These are phyloP conservation scores for Pholiota molesta DNA, from an alignment of 768 basidiomycete species.

Conservation along the genomic window DNA sequence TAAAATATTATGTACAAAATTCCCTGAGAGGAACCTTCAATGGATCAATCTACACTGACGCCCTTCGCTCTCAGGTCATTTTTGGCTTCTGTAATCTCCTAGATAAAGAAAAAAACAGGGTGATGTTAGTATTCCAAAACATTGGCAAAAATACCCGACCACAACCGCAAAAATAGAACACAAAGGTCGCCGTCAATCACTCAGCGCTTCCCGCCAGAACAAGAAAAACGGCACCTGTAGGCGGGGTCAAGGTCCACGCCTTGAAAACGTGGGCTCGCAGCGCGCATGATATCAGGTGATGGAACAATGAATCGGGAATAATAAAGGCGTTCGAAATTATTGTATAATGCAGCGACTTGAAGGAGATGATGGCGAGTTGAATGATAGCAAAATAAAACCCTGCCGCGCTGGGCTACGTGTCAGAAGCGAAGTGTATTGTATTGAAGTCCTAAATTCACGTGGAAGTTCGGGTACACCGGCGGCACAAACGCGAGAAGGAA, in stretches of 20 bases:
- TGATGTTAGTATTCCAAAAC: no score
- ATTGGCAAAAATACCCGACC: no score
- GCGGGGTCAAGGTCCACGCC: neutral
- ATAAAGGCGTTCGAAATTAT: conserved; percentile 7
- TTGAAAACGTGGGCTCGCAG: neutral
- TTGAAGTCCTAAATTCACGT: neutral
- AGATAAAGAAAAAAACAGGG: neutral
- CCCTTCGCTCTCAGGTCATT: conserved; percentile 61
- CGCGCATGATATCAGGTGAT: neutral
- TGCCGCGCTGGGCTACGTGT: neutral
- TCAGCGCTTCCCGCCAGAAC: neutral
- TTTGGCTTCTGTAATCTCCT: conserved; percentile 63
- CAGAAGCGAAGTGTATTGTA: neutral
- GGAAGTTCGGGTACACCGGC: neutral
- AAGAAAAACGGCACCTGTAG: neutral
- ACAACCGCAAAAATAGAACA: neutral
- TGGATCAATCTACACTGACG: conserved; percentile 55
- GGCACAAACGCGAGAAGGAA: neutral
- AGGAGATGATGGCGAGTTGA: conserved; percentile 1
- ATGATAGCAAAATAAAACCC: neutral
- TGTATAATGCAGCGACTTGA: neutral
- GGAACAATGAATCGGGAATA: conserved; percentile 7
- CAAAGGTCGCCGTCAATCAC: neutral
- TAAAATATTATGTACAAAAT: neutral
- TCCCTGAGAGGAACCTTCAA: neutral